Conservation (phyloP, 768 basidiomycete genomes). For the Suillus ampliporus region DNA sequence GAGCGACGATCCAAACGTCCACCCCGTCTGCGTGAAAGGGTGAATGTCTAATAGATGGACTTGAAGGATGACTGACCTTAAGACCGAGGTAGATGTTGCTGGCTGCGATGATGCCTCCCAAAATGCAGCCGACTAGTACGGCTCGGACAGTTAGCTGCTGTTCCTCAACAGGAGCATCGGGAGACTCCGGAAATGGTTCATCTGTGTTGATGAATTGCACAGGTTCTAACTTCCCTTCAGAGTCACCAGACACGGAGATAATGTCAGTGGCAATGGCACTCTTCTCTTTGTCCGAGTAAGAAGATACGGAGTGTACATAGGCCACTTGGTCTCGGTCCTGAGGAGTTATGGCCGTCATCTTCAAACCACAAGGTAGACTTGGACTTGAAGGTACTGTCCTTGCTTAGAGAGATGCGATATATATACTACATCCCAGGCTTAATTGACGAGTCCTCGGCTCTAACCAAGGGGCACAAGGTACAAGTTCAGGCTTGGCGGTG, state of each 20-base stretch:
- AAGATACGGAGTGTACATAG: not conserved
- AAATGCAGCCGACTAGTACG: conserved; percentile 50
- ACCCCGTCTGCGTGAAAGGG: conserved; percentile 48
- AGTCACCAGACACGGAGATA: not conserved
- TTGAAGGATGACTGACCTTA: conserved; percentile 37
- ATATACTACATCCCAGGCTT: not conserved
- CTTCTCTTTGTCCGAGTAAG: not conserved
- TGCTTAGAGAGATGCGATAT: not conserved
- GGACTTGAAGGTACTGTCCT: not conserved
- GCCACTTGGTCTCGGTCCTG: not conserved
- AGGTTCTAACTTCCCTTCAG: not conserved
- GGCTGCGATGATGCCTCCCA: conserved; percentile 62
- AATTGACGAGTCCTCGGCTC: not conserved
- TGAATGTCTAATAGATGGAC: not conserved
- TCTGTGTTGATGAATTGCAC: conserved; percentile 14
- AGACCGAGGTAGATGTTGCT: conserved; percentile 72
- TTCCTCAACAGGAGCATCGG: conserved; percentile 50
- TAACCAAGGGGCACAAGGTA: not conserved
- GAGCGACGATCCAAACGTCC: conserved; percentile 65
- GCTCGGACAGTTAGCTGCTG: conserved; percentile 54
- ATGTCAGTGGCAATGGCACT: not conserved
- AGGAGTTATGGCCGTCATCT: not conserved
- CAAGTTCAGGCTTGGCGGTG: not conserved
- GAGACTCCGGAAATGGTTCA: conserved; percentile 56
- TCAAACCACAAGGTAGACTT: not conserved